A percentile compares a stretch with the other conserved stretches of the same genome.
These are phyloP conservation scores for Lepidium sativum DNA, from an alignment of 345 rosid genomes.

Conservation along the genomic window DNA sequence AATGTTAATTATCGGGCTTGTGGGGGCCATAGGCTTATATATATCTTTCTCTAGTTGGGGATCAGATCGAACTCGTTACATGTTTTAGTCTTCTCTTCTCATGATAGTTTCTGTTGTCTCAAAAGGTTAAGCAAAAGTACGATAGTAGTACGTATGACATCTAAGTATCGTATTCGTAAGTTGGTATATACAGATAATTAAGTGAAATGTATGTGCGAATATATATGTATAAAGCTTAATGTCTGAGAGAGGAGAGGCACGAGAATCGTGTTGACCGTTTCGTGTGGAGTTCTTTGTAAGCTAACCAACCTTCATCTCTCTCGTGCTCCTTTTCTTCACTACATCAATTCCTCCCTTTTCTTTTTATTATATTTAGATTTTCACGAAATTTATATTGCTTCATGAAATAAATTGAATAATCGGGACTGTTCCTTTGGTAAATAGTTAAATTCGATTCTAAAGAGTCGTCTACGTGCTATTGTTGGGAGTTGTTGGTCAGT, in stretches of 20 bases:
- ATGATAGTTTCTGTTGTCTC: neutral
- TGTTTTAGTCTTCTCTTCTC: neutral
- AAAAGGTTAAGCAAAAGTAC: neutral
- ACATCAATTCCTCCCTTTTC: constrained; percentile 7
- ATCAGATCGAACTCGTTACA: neutral
- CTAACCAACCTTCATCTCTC: constrained; percentile 39
- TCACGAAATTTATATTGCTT: no score
- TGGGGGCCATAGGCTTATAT: no score
- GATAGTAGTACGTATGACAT: neutral
- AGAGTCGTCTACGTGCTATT: no score
- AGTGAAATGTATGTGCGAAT: no score
- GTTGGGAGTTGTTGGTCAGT: no score
- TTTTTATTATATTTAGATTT: neutral
- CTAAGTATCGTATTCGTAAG: neutral
- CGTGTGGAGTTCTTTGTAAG: constrained; percentile 51
- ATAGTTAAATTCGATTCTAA: no score
- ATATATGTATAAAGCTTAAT: no score
- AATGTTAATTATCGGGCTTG: no score
- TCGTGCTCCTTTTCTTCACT: constrained; percentile 32
- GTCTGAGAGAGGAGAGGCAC: constrained; percentile 42
- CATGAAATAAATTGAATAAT: no score
- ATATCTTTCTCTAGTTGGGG: neutral
- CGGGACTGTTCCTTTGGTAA: no score
- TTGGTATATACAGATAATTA: neutral
- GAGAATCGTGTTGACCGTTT: constrained; percentile 79